Percentiles rank a stretch among this genome's conserved stretches.
Evolutionary conservation across 805 yeast genomes (phyloP).

Genomic region (baker's yeast (Saccharomyces cerevisiae)): DNA sequence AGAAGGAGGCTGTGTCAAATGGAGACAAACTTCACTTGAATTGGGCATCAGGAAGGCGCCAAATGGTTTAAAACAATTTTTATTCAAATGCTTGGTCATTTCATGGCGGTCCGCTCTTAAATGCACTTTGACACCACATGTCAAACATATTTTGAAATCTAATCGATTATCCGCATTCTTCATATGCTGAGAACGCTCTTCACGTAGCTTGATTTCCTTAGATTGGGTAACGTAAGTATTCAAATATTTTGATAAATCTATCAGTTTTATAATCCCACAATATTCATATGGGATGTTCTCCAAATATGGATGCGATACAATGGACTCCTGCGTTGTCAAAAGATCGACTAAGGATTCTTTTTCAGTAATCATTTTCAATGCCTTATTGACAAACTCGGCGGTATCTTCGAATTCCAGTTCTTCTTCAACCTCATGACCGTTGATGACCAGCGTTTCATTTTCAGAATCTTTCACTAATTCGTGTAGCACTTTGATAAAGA

Average conservation of each 20-base stretch:
- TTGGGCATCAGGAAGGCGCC: slow-evolving; percentile 34
- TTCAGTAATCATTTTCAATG: slow-evolving; percentile 11
- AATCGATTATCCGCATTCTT: slow-evolving; percentile 29
- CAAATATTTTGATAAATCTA: slow-evolving; percentile 43
- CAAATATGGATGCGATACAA: slow-evolving; percentile 8
- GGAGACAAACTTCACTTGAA: slow-evolving; percentile 27
- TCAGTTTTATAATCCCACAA: slow-evolving; percentile 47
- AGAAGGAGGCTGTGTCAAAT: slow-evolving; percentile 28
- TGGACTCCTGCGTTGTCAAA: background rate
- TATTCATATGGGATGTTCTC: slow-evolving; percentile 32
- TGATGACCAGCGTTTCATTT: slow-evolving; percentile 17
- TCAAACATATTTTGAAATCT: slow-evolving; percentile 39
- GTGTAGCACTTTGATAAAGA: slow-evolving; percentile 28
- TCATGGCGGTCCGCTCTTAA: slow-evolving; percentile 26
- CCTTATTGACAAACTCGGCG: slow-evolving; percentile 10
- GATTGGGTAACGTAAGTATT: slow-evolving; percentile 33
- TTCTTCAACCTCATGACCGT: slow-evolving; percentile 18
- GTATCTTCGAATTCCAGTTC: background rate
- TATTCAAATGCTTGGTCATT: slow-evolving; percentile 25
- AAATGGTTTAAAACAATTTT: slow-evolving; percentile 28
- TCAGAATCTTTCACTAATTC: slow-evolving; percentile 22
- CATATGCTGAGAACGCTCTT: slow-evolving; percentile 24
- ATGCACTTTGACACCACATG: slow-evolving; percentile 38
- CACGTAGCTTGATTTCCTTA: slow-evolving; percentile 20
- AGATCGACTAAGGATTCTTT: slow-evolving; percentile 8